A percentile compares a stretch with the other conserved stretches of the same genome.
Conservation (phyloP, 352 stramenopile genomes). For the Pythium rhizo-oryzae region DNA sequence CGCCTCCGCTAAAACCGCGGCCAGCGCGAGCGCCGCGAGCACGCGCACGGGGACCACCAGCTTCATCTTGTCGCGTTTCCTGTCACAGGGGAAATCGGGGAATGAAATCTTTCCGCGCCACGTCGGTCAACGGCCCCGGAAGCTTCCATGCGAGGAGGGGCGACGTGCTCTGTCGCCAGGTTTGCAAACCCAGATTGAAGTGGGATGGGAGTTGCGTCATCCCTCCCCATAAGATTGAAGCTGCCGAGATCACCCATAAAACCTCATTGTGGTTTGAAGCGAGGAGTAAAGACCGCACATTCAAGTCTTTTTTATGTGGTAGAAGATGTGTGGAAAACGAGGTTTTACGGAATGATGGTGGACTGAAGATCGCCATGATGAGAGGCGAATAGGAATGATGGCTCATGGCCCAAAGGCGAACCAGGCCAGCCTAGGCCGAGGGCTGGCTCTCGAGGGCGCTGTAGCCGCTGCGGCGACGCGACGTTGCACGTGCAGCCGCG, state of each 20-base stretch:
- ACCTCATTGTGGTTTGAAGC: neutral
- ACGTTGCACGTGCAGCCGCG: constrained; percentile 1
- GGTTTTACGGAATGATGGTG: constrained; percentile 11
- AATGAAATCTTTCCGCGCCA: neutral
- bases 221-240: neutral
- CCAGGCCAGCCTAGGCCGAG: neutral
- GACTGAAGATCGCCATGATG: constrained; percentile 2
- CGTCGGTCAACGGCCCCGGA: too few relatives aligned
- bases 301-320: neutral
- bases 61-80: constrained; percentile 12
- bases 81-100: neutral
- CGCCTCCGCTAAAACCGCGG: neutral
- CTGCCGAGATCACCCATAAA: neutral
- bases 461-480: constrained; percentile 22
- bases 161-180: neutral
- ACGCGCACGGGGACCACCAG: constrained; percentile 5
- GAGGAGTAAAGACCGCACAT: neutral
- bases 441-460: neutral
- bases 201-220: constrained; percentile 2
- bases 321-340: neutral
- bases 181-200: neutral
- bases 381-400: too few relatives aligned
- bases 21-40: constrained; percentile 13
- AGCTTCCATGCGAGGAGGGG: neutral
- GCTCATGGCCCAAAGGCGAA: too few relatives aligned